phyloP scores from a whole-genome alignment of 345 rosid genomes.

The Populus simonii region DNA sequence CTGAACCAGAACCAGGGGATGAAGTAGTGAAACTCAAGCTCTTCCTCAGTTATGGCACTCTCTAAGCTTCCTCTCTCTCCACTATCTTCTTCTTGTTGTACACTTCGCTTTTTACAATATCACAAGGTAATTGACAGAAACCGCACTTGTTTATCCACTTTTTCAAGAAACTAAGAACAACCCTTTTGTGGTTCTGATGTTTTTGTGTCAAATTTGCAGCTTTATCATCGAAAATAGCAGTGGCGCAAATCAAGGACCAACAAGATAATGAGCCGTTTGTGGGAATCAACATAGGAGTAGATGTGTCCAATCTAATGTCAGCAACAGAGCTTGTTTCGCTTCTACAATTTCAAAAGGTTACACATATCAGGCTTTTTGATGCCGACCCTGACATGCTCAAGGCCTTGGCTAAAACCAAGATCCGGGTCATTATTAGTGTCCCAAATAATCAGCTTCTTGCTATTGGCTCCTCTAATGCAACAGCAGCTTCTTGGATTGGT shows the following conservation, averaged over 20 bases:
- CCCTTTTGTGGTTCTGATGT: not conserved
- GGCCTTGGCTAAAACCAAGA: conserved; percentile 81
- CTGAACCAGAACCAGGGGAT: conserved; percentile 46
- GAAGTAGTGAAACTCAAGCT: conserved; percentile 37
- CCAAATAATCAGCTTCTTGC: conserved; percentile 96
- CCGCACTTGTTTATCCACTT: not conserved
- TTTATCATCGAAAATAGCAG: conserved; percentile 21
- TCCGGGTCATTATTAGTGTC: conserved; percentile 76
- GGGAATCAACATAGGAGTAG: conserved; percentile 83
- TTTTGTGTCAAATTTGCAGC: conserved; percentile 17
- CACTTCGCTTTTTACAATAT: conserved; percentile 17
- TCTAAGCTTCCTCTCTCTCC: conserved; percentile 33
- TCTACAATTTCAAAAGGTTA: conserved; percentile 66
- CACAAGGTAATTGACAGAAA: conserved; percentile 19
- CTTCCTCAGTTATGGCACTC: conserved; percentile 57
- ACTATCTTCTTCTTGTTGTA: conserved; percentile 21
- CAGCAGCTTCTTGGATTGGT: conserved; percentile 85
- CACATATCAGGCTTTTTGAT: conserved; percentile 75
- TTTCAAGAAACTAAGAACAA: not conserved
- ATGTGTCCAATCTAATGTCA: conserved; percentile 53
- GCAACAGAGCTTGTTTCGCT: conserved; percentile 56
- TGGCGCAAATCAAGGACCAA: conserved; percentile 27
- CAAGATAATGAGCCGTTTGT: conserved; percentile 66
- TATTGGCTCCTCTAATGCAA: conserved; percentile 79
- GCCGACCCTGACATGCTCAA: conserved; percentile 75